These are phyloP conservation scores for Didymosphaeria variabile DNA, from an alignment of 2,329 filamentous ascomycete species.

Conservation along the genomic window DNA sequence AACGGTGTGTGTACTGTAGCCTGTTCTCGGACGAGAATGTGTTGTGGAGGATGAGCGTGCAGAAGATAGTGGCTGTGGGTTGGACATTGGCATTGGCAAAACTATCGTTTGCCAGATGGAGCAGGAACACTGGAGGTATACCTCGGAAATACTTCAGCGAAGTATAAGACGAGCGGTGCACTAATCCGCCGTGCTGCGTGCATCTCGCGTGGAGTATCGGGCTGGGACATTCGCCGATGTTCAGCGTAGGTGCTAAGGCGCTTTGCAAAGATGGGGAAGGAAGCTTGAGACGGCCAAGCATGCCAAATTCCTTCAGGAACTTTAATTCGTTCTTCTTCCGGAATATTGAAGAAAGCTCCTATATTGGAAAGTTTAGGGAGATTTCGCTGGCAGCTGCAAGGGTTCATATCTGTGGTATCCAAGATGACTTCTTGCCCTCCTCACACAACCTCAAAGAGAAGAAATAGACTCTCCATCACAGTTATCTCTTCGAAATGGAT, in stretches of 20 bases:
- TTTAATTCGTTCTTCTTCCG: background rate
- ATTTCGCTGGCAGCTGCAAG: no score
- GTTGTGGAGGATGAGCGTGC: background rate
- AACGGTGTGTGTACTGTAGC: no score
- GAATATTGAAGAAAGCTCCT: background rate
- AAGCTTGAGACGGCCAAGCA: background rate
- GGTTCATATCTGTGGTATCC: no score
- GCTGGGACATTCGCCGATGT: slow-evolving; percentile 26
- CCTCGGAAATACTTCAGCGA: background rate
- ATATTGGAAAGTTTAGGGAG: no score
- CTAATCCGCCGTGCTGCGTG: background rate
- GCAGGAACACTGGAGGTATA: background rate
- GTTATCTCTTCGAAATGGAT: no score
- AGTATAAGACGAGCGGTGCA: background rate
- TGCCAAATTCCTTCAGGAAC: no score
- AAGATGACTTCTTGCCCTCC: no score
- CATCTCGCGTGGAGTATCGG: background rate
- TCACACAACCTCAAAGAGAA: no score
- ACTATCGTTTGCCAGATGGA: background rate
- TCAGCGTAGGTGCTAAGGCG: slow-evolving; percentile 13
- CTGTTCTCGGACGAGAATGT: background rate
- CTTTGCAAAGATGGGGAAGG: background rate
- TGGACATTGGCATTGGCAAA: background rate
- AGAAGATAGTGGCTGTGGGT: background rate
- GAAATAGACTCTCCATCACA: no score